Conservation (phyloP, 208 protist genomes). For the Leishmania gerbilli region DNA sequence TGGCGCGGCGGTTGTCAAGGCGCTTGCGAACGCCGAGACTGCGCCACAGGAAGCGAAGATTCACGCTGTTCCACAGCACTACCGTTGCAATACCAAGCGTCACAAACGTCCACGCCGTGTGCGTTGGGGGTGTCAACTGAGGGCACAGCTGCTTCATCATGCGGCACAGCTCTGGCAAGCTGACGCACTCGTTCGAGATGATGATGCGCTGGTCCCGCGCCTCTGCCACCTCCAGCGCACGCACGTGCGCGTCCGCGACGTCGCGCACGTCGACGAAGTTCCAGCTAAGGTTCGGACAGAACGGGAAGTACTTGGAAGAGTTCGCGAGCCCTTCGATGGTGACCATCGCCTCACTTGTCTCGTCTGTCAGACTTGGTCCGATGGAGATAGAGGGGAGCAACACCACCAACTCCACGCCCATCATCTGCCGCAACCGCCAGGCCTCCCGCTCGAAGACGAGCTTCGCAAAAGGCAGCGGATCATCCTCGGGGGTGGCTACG, state of each 20-base stretch:
- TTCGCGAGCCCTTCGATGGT: constrained; percentile 72
- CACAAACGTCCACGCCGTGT: constrained; percentile 78
- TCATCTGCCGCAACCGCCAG: constrained; percentile 86
- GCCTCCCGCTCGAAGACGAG: constrained; percentile 89
- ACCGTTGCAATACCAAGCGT: constrained; percentile 67
- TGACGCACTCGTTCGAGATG: constrained; percentile 76
- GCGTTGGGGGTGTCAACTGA: constrained; percentile 77
- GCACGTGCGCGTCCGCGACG: constrained; percentile 85
- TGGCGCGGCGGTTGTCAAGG: constrained; percentile 64
- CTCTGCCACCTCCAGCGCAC: constrained; percentile 70
- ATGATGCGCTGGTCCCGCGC: constrained; percentile 86
- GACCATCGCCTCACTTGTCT: constrained; percentile 82
- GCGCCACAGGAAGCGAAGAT: constrained; percentile 82
- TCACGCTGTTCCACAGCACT: constrained; percentile 50
- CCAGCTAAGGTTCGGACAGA: constrained; percentile 84
- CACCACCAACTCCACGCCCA: constrained; percentile 89
- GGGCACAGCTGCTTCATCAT: constrained; percentile 78
- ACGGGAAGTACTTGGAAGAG: constrained; percentile 73
- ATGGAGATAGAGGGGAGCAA: constrained; percentile 86
- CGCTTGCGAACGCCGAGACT: constrained; percentile 79
- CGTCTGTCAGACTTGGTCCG: constrained; percentile 80
- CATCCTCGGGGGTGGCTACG: constrained; percentile 53
- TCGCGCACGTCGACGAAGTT: constrained; percentile 93
- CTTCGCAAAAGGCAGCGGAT: constrained; percentile 81
- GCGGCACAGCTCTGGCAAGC: constrained; percentile 65